Conservation (phyloP, 1,284 basidiomycete genomes). For the Bondarzewia mesenterica region DNA sequence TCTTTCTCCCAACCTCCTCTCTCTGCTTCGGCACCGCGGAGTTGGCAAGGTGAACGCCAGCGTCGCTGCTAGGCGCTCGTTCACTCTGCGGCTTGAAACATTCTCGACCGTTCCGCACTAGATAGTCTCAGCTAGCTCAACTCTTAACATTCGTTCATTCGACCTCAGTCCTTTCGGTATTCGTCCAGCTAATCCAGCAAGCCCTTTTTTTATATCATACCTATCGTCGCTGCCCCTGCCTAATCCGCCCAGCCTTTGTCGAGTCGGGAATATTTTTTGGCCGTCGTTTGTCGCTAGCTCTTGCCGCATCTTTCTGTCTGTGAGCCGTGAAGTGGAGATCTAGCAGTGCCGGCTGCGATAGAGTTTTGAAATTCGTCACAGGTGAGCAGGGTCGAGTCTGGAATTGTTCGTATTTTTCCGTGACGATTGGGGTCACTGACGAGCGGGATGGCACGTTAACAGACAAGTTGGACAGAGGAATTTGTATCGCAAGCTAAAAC, state of each 20-base stretch:
- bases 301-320: too few relatives aligned
- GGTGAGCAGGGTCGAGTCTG: too few relatives aligned
- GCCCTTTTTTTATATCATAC: slow-evolving; percentile 3
- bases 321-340: too few relatives aligned
- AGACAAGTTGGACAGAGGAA: background rate
- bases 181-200: slow-evolving; percentile 10
- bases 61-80: slow-evolving; percentile 10
- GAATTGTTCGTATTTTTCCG: too few relatives aligned
- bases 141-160: slow-evolving; percentile 15
- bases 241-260: background rate
- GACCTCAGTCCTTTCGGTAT: slow-evolving; percentile 13
- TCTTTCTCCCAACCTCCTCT: slow-evolving; percentile 20
- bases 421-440: too few relatives aligned
- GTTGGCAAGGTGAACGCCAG: slow-evolving; percentile 10
- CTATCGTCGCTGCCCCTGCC: slow-evolving; percentile 1
- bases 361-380: too few relatives aligned
- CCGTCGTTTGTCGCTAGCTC: background rate
- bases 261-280: too few relatives aligned
- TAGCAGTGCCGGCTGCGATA: too few relatives aligned
- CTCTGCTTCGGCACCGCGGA: slow-evolving; percentile 13
- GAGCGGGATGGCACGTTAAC: background rate
- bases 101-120: background rate
- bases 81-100: slow-evolving; percentile 6
- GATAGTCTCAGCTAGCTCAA: slow-evolving; percentile 11
- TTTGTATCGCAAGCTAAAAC: background rate